These are phyloP conservation scores for Gautieria morchelliformis DNA, from an alignment of 768 basidiomycete genomes.

Conservation along the genomic window DNA sequence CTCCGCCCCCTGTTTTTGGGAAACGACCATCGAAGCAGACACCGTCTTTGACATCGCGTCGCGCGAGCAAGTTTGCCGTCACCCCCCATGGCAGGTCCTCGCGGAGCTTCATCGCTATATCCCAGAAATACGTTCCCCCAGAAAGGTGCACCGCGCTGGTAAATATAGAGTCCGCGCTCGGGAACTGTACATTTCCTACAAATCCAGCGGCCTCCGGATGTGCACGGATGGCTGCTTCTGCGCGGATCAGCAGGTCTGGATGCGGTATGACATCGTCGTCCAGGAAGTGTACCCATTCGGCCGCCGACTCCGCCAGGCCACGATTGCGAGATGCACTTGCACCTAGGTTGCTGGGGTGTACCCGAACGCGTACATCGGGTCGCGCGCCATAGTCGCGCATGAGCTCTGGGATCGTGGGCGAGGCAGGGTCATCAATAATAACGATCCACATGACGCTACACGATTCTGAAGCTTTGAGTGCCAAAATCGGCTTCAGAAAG, in stretches of 20 bases:
- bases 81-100: conserved; percentile 53
- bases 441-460: conserved; percentile 47
- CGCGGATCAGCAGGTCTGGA: conserved; percentile 32
- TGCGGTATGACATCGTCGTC: conserved; percentile 46
- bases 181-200: conserved; percentile 43
- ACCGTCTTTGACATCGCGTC: conserved; percentile 34
- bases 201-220: conserved; percentile 43
- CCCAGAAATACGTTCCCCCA: conserved; percentile 54
- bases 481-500: conserved; percentile 36
- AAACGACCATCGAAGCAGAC: conserved; percentile 38
- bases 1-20: conserved; percentile 57
- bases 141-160: conserved; percentile 45
- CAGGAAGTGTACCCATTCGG: conserved; percentile 51
- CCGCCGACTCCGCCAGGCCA: conserved; percentile 43
- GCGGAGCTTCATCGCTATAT: conserved; percentile 41
- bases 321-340: conserved; percentile 47
- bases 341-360: conserved; percentile 38
- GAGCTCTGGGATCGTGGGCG: conserved; percentile 30
- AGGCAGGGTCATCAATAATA: conserved; percentile 45
- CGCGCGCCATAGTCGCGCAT: conserved; percentile 30
- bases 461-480: conserved; percentile 31
- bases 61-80: conserved; percentile 47
- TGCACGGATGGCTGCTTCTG: conserved; percentile 36
- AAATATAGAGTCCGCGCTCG: conserved; percentile 36
- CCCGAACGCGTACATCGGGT: conserved; percentile 43